A percentile compares a stretch with the other conserved stretches of the same genome.
These are phyloP conservation scores for Murraya koenigii DNA, from an alignment of 345 rosid species.

Conservation along the genomic window DNA sequence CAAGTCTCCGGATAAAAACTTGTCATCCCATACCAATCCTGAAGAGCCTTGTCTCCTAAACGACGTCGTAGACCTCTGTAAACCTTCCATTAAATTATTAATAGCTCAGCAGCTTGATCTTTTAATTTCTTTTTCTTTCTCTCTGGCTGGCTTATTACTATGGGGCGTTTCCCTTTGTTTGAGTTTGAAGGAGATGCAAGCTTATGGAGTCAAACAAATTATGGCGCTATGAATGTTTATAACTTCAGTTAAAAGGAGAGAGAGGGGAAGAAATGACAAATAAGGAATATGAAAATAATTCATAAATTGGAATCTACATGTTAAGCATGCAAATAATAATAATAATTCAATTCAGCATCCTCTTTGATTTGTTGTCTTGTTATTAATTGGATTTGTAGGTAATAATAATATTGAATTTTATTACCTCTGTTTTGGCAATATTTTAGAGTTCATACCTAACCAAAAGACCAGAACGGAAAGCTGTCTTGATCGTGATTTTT, in stretches of 20 bases:
- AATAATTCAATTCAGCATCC: not conserved
- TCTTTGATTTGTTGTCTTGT: not conserved
- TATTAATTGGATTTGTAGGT: not conserved
- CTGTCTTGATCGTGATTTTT: not conserved
- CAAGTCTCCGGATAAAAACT: slow-evolving; percentile 43
- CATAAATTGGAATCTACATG: slow-evolving; percentile 10
- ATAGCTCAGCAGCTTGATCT: not conserved
- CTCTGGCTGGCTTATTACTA: not conserved
- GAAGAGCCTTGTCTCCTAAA: slow-evolving; percentile 91
- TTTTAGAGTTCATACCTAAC: not conserved
- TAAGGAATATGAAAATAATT: slow-evolving; percentile 6
- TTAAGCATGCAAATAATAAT: not conserved
- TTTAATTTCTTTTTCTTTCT: not conserved
- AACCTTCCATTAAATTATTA: slow-evolving; percentile 21
- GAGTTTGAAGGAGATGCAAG: not conserved
- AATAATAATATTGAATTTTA: not conserved
- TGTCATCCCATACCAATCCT: slow-evolving; percentile 77
- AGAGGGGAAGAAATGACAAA: slow-evolving; percentile 20
- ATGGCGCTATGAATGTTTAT: not conserved
- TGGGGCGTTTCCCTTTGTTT: no score
- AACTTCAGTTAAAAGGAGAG: not conserved
- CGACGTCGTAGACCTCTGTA: slow-evolving; percentile 70
- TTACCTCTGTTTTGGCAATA: not conserved
- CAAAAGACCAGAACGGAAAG: not conserved
- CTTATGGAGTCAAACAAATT: not conserved